Percentiles rank a stretch among this genome's conserved stretches.
phyloP scores from a whole-genome alignment of 345 rosid genomes.

The Raphanus raphanistrum region DNA sequence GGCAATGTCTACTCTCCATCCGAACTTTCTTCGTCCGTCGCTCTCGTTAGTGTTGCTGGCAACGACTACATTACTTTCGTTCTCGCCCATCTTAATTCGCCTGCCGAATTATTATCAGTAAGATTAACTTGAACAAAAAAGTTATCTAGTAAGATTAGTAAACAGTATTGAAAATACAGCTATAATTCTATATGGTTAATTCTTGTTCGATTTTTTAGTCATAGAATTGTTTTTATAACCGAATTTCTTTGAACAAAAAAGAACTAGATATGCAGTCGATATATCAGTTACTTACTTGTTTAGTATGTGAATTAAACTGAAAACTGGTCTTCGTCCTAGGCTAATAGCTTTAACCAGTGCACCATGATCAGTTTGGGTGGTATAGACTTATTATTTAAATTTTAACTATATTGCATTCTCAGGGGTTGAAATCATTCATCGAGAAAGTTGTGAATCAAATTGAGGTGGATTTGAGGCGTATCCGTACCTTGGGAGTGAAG shows the following conservation, averaged over 20 bases:
- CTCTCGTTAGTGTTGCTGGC: conserved; percentile 65
- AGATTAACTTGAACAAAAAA: neutral
- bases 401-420: neutral
- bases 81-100: conserved; percentile 22
- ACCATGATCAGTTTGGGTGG: neutral
- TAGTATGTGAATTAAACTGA: neutral
- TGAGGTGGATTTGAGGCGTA: conserved; percentile 41
- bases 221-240: neutral
- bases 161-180: neutral
- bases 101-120: conserved; percentile 33
- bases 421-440: conserved; percentile 51
- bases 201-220: no score
- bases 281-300: neutral
- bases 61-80: conserved; percentile 67
- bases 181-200: no score
- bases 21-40: conserved; percentile 50
- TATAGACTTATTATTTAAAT: neutral
- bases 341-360: neutral
- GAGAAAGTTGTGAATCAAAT: conserved; percentile 51
- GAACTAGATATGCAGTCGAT: neutral
- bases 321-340: neutral
- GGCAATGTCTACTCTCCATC: conserved; percentile 39
- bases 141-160: neutral
- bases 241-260: neutral
- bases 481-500: conserved; percentile 31